Conservation (phyloP, 2,329 filamentous ascomycete species). For the Calycina herbarum region DNA sequence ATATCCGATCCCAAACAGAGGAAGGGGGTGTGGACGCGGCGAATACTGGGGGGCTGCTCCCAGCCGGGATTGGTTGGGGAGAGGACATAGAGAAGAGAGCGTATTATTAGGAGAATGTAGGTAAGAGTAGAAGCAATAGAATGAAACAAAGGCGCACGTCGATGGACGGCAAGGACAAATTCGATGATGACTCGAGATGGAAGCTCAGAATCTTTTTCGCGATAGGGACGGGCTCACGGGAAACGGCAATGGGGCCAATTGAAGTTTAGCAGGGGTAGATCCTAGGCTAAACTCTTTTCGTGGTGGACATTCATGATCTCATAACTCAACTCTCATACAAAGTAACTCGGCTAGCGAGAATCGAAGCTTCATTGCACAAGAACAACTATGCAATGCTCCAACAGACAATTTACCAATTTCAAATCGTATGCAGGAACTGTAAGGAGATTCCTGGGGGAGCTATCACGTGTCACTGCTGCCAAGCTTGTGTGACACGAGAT, state of each 20-base stretch:
- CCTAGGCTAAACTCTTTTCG: not conserved
- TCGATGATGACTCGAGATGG: constrained; percentile 21
- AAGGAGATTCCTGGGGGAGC: not conserved
- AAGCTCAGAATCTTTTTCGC: constrained; percentile 24
- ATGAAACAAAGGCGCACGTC: constrained; percentile 21
- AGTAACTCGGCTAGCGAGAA: not conserved
- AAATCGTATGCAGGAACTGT: not conserved
- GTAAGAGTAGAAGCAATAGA: constrained; percentile 24
- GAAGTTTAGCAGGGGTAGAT: not conserved
- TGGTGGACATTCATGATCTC: not conserved
- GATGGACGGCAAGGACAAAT: constrained; percentile 23
- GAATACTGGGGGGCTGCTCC: constrained; percentile 34
- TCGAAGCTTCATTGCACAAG: too few relatives aligned
- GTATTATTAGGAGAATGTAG: constrained; percentile 29
- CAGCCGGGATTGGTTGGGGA: constrained; percentile 30
- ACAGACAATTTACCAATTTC: not conserved
- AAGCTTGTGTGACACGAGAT: not conserved
- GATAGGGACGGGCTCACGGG: constrained; percentile 7
- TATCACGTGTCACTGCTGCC: not conserved
- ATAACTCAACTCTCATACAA: not conserved
- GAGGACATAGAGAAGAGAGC: constrained; percentile 33
- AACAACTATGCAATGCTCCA: not conserved
- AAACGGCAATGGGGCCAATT: constrained; percentile 6
- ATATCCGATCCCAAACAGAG: constrained; percentile 75
- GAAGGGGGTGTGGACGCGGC: constrained; percentile 36